These are phyloP conservation scores for Syzygium aromaticum DNA, from an alignment of 345 rosid genomes.

Conservation along the genomic window DNA sequence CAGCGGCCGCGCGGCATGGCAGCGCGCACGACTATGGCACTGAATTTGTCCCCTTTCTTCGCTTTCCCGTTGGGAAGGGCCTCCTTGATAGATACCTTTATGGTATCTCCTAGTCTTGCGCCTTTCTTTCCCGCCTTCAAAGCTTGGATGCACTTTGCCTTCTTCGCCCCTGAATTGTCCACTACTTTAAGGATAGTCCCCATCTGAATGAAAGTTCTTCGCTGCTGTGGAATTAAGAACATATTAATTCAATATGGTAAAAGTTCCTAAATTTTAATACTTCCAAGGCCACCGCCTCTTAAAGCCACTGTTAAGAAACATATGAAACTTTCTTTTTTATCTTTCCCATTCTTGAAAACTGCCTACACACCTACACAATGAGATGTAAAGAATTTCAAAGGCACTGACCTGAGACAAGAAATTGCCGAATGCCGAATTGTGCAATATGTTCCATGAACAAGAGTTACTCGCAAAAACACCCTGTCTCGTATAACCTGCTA, in stretches of 20 bases:
- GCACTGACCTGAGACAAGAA: constrained; percentile 9
- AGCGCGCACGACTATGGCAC: constrained; percentile 80
- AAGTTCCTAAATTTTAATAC: background rate
- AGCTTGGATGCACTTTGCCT: constrained; percentile 86
- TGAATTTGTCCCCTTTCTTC: constrained; percentile 80
- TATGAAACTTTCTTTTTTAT: background rate
- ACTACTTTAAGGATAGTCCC: constrained; percentile 78
- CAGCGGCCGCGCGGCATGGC: constrained; percentile 85
- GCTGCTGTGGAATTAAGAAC: constrained; percentile 22
- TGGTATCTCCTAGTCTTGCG: constrained; percentile 76
- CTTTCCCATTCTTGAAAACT: background rate
- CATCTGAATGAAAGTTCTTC: constrained; percentile 86
- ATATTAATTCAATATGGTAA: background rate
- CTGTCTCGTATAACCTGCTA: background rate
- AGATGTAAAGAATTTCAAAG: background rate
- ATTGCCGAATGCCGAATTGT: background rate
- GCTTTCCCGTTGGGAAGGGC: constrained; percentile 91
- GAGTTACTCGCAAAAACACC: background rate
- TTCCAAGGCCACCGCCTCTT: background rate
- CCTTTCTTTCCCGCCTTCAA: constrained; percentile 58
- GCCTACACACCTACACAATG: background rate
- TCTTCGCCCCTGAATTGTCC: constrained; percentile 89
- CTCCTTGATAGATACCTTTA: constrained; percentile 83
- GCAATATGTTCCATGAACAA: background rate
- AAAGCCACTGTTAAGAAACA: background rate